Percentiles rank a stretch among this genome's conserved stretches.
These are phyloP conservation scores for Fusarium domesticum DNA, from an alignment of 2,329 filamentous ascomycete genomes.

Conservation along the genomic window DNA sequence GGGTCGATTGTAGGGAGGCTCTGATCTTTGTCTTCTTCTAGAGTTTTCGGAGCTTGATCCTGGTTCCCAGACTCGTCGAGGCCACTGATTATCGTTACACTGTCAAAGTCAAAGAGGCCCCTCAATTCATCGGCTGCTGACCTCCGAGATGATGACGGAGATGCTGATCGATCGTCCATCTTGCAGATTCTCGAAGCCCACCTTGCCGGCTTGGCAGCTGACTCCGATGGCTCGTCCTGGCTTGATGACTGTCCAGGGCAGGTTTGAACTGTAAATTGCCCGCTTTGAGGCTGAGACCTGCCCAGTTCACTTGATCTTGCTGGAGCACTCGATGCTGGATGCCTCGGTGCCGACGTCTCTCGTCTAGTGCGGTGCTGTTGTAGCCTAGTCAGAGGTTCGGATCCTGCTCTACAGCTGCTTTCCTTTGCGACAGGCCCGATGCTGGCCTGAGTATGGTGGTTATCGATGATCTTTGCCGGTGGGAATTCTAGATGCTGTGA, in stretches of 20 bases:
- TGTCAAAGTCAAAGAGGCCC: conserved; percentile 24
- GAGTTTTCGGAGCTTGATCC: conserved; percentile 3
- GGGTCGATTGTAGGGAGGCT: not conserved
- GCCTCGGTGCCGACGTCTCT: not conserved
- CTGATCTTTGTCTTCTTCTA: conserved; percentile 4
- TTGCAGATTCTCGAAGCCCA: not conserved
- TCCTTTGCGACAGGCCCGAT: not conserved
- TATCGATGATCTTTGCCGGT: conserved; percentile 12
- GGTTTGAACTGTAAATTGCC: not conserved
- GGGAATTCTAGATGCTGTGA: conserved; percentile 13
- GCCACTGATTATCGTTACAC: conserved; percentile 14
- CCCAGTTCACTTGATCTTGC: not conserved
- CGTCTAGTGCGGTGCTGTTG: not conserved
- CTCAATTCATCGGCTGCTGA: conserved; percentile 25
- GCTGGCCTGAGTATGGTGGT: not conserved
- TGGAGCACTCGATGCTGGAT: not conserved
- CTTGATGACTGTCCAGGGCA: not conserved
- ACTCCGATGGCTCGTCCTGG: not conserved
- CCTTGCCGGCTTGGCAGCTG: not conserved
- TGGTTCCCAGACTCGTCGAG: conserved; percentile 9
- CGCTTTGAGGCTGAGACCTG: not conserved
- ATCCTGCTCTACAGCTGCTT: not conserved
- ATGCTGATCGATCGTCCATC: conserved; percentile 20
- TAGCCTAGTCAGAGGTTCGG: too few species aligned
- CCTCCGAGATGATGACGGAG: conserved; percentile 5